Evolutionary conservation across 192 early-diverging fungal species (phyloP), one percentile per base, ranked within the genome.

Genomic region (Kickxella alabastrina): DNA sequence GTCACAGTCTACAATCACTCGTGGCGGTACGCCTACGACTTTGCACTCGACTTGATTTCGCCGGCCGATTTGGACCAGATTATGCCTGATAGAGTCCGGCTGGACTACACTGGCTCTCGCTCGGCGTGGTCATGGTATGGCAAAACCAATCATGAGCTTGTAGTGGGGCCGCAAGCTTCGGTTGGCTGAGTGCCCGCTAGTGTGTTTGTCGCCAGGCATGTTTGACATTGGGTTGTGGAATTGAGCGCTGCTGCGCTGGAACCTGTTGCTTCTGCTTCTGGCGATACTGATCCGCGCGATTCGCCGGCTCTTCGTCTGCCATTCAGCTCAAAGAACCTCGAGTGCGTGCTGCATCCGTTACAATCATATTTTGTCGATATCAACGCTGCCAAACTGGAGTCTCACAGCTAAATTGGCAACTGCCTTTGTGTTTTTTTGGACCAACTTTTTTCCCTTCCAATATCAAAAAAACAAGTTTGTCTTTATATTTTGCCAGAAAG

Each of bases 71-170:
- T 76, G 31, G 44, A 23, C 9, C 37, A 34, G 29, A 41, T 53
- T 10, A 37, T 37, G 10, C 24, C 46, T 0, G 57, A 48, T 1
- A 49, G 43, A 7, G 48, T 43, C 2, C 29, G 46, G 15, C 43
- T 67, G 6, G 71, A 67, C 10, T 48, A 50, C 29, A 47, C 71
- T 10, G 71, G 71, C 2, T 43, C 64, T 21, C 54, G 63, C 14
- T 52, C 64, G 6, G 55, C 64, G n/a, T 75, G 71, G 71, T 49
- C 59, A 23, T 75, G 71, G 71, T 45, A 54, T n/a, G 71, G 55
- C 7, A 34, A 53, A 13, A 66, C 64, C 0, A 40, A 27, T 3
- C 40, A 59, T 43, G 15, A 36, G 40, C 0, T 58, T 19, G 21
- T 43, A 1, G 52, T 75, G 5, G 35, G 19, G 6, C 46, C 58